Evolutionary conservation across 768 basidiomycete genomes (phyloP).

Genomic region (Hypholoma sublateritium): DNA sequence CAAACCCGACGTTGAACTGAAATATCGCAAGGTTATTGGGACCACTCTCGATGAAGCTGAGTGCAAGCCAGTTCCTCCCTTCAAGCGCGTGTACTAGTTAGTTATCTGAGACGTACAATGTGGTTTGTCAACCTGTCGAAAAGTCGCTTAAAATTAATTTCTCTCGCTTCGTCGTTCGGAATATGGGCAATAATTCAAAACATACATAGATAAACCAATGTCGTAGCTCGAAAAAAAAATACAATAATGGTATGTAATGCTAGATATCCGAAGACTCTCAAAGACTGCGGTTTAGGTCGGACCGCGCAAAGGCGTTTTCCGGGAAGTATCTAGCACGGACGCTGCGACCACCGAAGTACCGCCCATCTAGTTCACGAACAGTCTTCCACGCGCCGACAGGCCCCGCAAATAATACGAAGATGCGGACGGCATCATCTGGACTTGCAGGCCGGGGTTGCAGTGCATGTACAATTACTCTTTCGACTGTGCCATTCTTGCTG

Average conservation of each 20-base stretch:
- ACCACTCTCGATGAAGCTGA: slow-evolving; percentile 93
- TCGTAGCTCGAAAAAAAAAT: slow-evolving; percentile 11
- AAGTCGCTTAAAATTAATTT: slow-evolving; percentile 15
- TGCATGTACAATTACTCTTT: slow-evolving; percentile 83
- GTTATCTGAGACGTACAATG: slow-evolving; percentile 12
- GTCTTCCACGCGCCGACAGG: slow-evolving; percentile 96
- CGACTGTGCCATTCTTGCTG: slow-evolving; percentile 87
- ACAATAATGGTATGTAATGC: slow-evolving; percentile 13
- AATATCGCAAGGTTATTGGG: slow-evolving; percentile 84
- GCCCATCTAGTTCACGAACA: slow-evolving; percentile 88
- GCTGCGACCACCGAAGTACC: slow-evolving; percentile 86
- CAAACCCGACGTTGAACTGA: slow-evolving; percentile 83
- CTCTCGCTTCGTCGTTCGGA: slow-evolving; percentile 6
- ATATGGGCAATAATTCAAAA: slow-evolving; percentile 12
- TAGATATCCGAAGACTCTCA: slow-evolving; percentile 10
- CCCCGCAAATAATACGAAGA: slow-evolving; percentile 90
- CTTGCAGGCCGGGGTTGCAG: slow-evolving; percentile 65
- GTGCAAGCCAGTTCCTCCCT: slow-evolving; percentile 96
- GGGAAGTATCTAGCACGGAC: slow-evolving; percentile 84
- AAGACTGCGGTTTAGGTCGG: slow-evolving; percentile 49
- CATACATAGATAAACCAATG: neutral
- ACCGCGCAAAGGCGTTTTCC: slow-evolving; percentile 51
- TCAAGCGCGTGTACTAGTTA: slow-evolving; percentile 94
- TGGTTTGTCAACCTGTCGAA: slow-evolving; percentile 3
- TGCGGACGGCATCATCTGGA: slow-evolving; percentile 81